These are phyloP conservation scores for Acrodontium crateriforme DNA, from an alignment of 2,329 filamentous ascomycete genomes.

Conservation along the genomic window DNA sequence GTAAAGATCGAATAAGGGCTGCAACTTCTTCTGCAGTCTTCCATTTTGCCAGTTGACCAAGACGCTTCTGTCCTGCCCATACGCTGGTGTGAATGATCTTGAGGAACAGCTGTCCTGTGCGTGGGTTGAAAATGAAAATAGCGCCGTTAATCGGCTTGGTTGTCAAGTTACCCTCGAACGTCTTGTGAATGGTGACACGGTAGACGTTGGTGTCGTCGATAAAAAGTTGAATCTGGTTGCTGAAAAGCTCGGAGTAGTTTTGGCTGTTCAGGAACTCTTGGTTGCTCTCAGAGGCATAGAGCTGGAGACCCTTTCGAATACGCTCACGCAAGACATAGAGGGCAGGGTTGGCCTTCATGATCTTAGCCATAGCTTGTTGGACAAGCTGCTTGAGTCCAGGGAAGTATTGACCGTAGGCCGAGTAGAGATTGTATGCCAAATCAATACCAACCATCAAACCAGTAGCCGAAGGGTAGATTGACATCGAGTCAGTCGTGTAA, in stretches of 20 bases:
- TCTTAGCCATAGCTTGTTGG: conserved; percentile 97
- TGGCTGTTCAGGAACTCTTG: conserved; percentile 99
- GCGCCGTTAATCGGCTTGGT: conserved; percentile 99
- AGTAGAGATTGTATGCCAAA: conserved; percentile 95
- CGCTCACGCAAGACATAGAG: conserved; percentile 92
- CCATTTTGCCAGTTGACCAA: conserved; percentile 96
- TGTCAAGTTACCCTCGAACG: conserved; percentile 95
- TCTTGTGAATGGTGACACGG: conserved; percentile 98
- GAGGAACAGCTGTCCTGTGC: conserved; percentile 90
- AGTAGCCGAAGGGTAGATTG: conserved; percentile 92
- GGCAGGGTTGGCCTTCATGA: conserved; percentile 98
- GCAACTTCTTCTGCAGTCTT: conserved; percentile 99
- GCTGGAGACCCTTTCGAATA: conserved; percentile 93
- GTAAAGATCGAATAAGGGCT: conserved; percentile 84
- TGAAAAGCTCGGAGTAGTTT: conserved; percentile 98
- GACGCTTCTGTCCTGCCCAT: conserved; percentile 97
- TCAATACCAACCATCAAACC: conserved; percentile 97
- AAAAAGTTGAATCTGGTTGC: conserved; percentile 96
- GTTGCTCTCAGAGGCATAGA: conserved; percentile 97
- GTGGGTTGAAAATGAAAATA: conserved; percentile 99
- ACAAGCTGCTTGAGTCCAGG: conserved; percentile 88
- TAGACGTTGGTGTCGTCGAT: conserved; percentile 99
- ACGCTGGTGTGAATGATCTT: conserved; percentile 99
- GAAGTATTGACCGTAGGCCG: conserved; percentile 97
- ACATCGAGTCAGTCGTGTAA: conserved; percentile 97